These are phyloP conservation scores for Acacia pycnantha DNA, from an alignment of 331 rosid genomes.

Conservation along the genomic window DNA sequence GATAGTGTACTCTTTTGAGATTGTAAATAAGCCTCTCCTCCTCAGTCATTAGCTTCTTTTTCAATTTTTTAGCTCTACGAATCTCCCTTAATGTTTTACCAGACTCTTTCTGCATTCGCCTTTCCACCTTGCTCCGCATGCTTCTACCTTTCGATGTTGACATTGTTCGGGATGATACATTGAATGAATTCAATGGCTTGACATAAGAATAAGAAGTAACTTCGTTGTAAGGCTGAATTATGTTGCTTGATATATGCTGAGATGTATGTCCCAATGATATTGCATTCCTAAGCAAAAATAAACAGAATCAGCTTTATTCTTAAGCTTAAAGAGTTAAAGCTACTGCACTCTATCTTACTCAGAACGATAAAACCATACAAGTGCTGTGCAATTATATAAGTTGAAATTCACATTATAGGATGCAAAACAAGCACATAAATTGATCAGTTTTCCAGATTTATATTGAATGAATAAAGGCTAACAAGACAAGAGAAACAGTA, in stretches of 20 bases:
- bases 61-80: conserved; percentile 78
- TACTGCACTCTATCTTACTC: neutral
- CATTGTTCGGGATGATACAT: conserved; percentile 61
- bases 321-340: neutral
- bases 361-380: neutral
- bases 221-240: conserved; percentile 32
- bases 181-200: conserved; percentile 43
- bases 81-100: conserved; percentile 90
- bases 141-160: conserved; percentile 81
- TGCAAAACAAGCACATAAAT: neutral
- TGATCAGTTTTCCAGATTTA: neutral
- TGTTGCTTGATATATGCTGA: conserved; percentile 36
- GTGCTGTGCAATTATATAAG: too few species aligned
- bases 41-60: conserved; percentile 93
- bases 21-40: conserved; percentile 87
- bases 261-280: conserved; percentile 40
- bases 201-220: conserved; percentile 32
- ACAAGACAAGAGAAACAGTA: neutral
- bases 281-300: conserved; percentile 48
- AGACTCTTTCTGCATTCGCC: conserved; percentile 83
- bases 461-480: neutral
- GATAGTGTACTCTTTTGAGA: conserved; percentile 78
- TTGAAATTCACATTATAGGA: neutral
- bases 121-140: conserved; percentile 94
- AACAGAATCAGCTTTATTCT: conserved; percentile 9